Base-by-base conservation (phyloP, 306 rosid genomes). In the Medicago lupulina region DNA sequence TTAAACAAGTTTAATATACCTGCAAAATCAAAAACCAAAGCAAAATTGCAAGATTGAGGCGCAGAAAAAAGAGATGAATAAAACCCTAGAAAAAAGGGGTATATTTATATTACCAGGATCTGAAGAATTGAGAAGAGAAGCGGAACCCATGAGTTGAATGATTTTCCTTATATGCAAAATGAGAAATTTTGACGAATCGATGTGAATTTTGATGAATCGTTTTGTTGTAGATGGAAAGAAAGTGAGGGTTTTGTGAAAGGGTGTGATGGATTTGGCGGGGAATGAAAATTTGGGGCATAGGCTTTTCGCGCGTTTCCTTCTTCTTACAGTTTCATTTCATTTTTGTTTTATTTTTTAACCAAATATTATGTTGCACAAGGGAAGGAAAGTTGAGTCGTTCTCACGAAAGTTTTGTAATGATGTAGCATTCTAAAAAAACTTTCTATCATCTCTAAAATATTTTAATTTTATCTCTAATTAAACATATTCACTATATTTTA, bases 141-240 rank as follows among this genome's bases (percentile, higher is more conserved):
- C 83, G 2, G 85, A 58, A 36, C 85, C 87, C 87, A 84, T 84
- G 7, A 31, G 28, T 25, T 64, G 14, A 61, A 43, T 13, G 5
- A 0, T 9, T 47, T 61, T 67, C 70, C 58, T 60, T 73, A 19
- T 67, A 39, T 5, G 17, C 34, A 36, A 64, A 49, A 34, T 7
- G 49, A 19, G 4, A 9, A 5, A 5, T 8, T 18, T 19, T 41
- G 31, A 41, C 5, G 21, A 6, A 14, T 64, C 16, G 15, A 19
- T 21, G 13, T 21, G 58, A 17, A 17, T 5, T 23, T 74, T 23
- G 28, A 14, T 1, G 58, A 28, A n/a, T 18, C 34, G 34, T 74
- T 67, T 13, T 13, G 40, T 3, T n/a, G 5, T 4, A 21, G 15
- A 67, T 43, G 57, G 57, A 21, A 67, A 58, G 16, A 58, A 6